phyloP scores from a whole-genome alignment of 1,284 basidiomycete genomes.

The Earliella scabrosa region DNA sequence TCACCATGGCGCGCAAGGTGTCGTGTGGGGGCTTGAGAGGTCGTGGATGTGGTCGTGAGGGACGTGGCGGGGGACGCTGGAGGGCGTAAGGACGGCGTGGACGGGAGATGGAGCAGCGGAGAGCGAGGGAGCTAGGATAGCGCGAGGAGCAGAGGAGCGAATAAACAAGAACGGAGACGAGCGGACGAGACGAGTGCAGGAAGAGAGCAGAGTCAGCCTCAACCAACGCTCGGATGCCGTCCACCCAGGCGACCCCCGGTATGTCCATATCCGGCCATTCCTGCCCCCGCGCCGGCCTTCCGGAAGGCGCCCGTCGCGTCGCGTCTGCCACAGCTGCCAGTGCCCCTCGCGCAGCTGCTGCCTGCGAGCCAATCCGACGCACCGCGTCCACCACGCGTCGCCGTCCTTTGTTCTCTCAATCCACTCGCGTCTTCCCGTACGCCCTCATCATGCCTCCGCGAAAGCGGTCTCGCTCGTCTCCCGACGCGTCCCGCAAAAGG shows the following conservation, averaged over 20 bases:
- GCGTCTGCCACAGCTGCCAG: background rate
- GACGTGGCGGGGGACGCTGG: slow-evolving; percentile 9
- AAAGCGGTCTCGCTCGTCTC: slow-evolving; percentile 20
- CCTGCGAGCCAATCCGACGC: background rate
- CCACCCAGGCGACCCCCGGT: slow-evolving; percentile 5
- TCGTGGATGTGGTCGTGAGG: slow-evolving; percentile 27
- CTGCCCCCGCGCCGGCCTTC: slow-evolving; percentile 5
- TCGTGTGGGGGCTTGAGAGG: slow-evolving; percentile 19
- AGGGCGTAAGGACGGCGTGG: slow-evolving; percentile 9
- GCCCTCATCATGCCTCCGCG: slow-evolving; percentile 16
- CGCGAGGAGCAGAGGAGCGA: slow-evolving; percentile 22
- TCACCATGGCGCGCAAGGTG: slow-evolving; percentile 16
- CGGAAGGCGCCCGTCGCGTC: slow-evolving; percentile 3
- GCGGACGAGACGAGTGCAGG: slow-evolving; percentile 6
- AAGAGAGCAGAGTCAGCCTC: background rate
- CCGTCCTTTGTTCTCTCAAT: background rate
- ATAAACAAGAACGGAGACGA: slow-evolving; percentile 22
- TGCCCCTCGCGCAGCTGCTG: background rate
- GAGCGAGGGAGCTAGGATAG: slow-evolving; percentile 19
- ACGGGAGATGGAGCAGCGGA: slow-evolving; percentile 19
- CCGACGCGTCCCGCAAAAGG: slow-evolving; percentile 1
- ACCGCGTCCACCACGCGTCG: background rate
- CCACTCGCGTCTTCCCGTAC: background rate
- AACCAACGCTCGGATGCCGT: background rate
- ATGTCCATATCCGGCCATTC: slow-evolving; percentile 13